Percentiles rank a stretch among this genome's conserved stretches.
Conservation (phyloP, 768 basidiomycete genomes). For the Rhodotorula graminis region DNA sequence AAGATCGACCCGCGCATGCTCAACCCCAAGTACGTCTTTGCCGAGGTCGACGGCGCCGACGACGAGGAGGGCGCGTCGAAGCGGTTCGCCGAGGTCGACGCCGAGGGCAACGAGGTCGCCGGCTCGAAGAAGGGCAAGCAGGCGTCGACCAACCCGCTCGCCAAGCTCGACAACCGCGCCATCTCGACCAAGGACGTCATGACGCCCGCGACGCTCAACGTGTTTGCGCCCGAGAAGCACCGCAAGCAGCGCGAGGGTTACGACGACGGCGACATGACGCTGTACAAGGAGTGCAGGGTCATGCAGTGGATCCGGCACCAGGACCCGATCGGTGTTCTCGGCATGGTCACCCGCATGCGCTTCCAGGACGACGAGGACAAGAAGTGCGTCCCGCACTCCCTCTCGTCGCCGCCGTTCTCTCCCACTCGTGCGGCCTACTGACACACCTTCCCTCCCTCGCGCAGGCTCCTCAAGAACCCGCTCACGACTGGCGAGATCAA, state of each 20-base stretch:
- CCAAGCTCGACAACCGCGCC: constrained; percentile 21
- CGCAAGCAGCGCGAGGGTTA: constrained; percentile 89
- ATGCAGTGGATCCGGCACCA: constrained; percentile 62
- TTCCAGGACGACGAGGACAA: constrained; percentile 82
- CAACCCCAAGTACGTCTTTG: constrained; percentile 95
- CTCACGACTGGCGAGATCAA: constrained; percentile 74
- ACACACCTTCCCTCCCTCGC: background rate
- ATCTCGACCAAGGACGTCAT: constrained; percentile 40
- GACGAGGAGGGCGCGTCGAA: constrained; percentile 6
- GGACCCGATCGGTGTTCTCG: constrained; percentile 76
- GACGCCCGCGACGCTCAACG: constrained; percentile 70
- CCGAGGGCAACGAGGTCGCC: background rate
- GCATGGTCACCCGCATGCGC: constrained; percentile 67
- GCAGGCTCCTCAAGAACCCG: constrained; percentile 61
- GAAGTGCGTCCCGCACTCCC: constrained; percentile 52
- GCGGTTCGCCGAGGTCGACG: background rate
- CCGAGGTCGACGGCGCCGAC: constrained; percentile 59
- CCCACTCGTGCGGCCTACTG: too few species aligned
- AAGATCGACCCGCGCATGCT: constrained; percentile 97
- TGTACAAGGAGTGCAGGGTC: constrained; percentile 70
- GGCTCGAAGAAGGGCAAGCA: background rate
- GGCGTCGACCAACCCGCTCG: constrained; percentile 34
- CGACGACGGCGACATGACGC: constrained; percentile 84
- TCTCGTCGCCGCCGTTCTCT: too few species aligned
- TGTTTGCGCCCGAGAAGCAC: constrained; percentile 97